phyloP scores from a whole-genome alignment of 1,284 basidiomycete genomes.

The Ustilago esculenta region DNA sequence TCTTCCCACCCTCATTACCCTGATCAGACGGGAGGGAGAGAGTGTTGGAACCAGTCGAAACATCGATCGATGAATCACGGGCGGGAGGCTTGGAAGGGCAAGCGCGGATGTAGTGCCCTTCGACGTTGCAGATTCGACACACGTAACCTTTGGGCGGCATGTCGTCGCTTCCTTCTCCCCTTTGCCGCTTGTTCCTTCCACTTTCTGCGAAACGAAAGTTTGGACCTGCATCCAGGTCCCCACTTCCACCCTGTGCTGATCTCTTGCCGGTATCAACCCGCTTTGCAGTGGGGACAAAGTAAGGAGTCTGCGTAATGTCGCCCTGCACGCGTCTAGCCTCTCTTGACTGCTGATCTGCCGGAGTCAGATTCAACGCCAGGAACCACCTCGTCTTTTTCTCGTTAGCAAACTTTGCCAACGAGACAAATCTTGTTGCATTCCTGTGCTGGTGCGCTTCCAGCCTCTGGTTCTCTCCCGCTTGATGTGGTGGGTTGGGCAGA shows the following conservation, averaged over 20 bases:
- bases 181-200: conserved; percentile 9
- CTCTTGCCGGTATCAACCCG: conserved; percentile 1
- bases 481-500: conserved; percentile 1
- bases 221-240: conserved; percentile 9
- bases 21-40: neutral
- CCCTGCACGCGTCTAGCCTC: conserved; percentile 4
- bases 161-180: conserved; percentile 14
- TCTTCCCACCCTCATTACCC: neutral
- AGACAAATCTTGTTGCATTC: conserved; percentile 56
- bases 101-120: conserved; percentile 47
- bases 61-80: neutral
- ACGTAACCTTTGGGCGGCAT: conserved; percentile 51
- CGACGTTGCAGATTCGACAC: conserved; percentile 45
- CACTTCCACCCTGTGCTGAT: conserved; percentile 1
- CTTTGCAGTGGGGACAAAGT: conserved; percentile 6
- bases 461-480: neutral
- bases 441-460: conserved; percentile 10
- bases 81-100: conserved; percentile 35
- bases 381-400: conserved; percentile 62
- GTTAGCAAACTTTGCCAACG: conserved; percentile 58
- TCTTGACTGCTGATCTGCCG: conserved; percentile 16
- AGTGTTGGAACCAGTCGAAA: neutral
- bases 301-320: conserved; percentile 38
- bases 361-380: conserved; percentile 55
- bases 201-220: conserved; percentile 40